These are phyloP conservation scores for Nannochloropsis granulata DNA, from an alignment of 108 stramenopile species.

Conservation along the genomic window DNA sequence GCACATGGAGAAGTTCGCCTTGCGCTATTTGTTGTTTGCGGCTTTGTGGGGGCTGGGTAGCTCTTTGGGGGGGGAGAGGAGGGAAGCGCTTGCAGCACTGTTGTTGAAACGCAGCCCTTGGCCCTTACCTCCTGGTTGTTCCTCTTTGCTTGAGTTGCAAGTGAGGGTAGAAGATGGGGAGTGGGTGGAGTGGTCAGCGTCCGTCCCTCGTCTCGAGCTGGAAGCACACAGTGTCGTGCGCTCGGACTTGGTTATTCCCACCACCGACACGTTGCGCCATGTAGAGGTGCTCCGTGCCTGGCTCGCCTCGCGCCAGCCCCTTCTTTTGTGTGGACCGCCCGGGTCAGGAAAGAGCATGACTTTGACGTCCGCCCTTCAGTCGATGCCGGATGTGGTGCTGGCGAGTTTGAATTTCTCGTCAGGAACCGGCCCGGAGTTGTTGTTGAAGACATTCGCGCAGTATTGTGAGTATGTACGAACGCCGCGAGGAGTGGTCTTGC, in stretches of 20 bases:
- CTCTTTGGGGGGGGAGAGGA: conserved; percentile 58
- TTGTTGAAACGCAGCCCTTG: not conserved
- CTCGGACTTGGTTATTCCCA: conserved; percentile 81
- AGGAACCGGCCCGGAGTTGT: conserved; percentile 83
- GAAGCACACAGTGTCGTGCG: conserved; percentile 74
- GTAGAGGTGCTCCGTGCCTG: conserved; percentile 84
- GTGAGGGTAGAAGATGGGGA: conserved; percentile 84
- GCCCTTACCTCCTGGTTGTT: conserved; percentile 33
- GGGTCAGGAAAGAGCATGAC: conserved; percentile 98
- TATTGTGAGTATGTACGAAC: conserved; percentile 79
- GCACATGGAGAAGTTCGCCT: conserved; percentile 78
- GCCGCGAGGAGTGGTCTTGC: conserved; percentile 50
- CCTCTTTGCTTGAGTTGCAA: conserved; percentile 33
- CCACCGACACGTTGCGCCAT: conserved; percentile 79
- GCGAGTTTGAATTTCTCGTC: conserved; percentile 85
- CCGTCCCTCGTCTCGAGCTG: conserved; percentile 82
- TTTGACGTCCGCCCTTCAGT: conserved; percentile 73
- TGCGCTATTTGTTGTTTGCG: conserved; percentile 74
- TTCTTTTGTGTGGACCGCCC: conserved; percentile 94
- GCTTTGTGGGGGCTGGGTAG: conserved; percentile 86
- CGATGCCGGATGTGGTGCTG: conserved; percentile 72
- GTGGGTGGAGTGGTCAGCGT: conserved; percentile 74
- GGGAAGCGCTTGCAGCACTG: conserved; percentile 36
- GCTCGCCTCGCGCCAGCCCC: conserved; percentile 66
- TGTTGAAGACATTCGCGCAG: conserved; percentile 80